Conservation (phyloP, 768 basidiomycete genomes). For the Pholiota microspora region DNA sequence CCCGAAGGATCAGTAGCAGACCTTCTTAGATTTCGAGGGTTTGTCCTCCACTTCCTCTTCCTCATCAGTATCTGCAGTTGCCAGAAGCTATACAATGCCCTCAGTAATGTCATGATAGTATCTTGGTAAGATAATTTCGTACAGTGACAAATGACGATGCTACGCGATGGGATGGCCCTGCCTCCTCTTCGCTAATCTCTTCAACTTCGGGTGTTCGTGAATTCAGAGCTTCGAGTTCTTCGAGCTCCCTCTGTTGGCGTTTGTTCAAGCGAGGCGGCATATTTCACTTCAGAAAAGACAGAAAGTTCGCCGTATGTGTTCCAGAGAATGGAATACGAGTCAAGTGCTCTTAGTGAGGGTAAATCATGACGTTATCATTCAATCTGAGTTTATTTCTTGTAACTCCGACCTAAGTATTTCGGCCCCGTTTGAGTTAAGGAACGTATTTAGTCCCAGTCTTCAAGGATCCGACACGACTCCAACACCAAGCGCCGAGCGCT, state of each 20-base stretch:
- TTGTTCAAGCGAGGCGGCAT: conserved; percentile 82
- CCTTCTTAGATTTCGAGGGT: conserved; percentile 37
- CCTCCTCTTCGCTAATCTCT: conserved; percentile 37
- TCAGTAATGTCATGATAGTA: conserved; percentile 1
- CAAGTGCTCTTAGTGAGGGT: no score
- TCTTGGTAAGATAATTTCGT: conserved; percentile 17
- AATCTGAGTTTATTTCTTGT: no score
- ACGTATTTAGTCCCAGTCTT: no score
- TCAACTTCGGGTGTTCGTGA: conserved; percentile 27
- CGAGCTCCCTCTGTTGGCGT: conserved; percentile 82
- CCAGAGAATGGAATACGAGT: no score
- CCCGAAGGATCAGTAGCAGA: conserved; percentile 11
- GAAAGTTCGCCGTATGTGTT: no score
- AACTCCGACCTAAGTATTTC: no score
- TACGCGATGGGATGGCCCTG: conserved; percentile 13
- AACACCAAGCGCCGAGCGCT: no score
- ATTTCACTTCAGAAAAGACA: no score
- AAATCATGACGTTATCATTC: no score
- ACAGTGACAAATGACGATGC: conserved; percentile 45
- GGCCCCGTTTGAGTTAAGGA: no score
- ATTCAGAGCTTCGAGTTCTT: conserved; percentile 63
- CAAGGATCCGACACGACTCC: no score
- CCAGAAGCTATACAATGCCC: conserved; percentile 36
- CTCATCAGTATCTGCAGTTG: conserved; percentile 22
- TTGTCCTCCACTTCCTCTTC: conserved; percentile 30